phyloP scores from a whole-genome alignment of 345 rosid species.

The Citrus sinensis region DNA sequence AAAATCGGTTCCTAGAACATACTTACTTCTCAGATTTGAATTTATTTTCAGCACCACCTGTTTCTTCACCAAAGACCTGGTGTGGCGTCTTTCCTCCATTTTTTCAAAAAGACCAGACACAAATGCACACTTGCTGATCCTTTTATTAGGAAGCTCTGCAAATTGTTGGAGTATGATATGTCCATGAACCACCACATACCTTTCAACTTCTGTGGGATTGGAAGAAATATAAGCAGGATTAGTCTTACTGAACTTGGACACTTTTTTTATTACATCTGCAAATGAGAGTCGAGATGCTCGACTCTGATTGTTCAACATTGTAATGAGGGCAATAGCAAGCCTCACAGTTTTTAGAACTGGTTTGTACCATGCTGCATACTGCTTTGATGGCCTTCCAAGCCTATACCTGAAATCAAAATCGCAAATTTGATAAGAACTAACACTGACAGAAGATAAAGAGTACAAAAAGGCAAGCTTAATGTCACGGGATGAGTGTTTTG shows the following conservation, averaged over 20 bases:
- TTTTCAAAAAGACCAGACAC: constrained; percentile 42
- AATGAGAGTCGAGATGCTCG: constrained; percentile 62
- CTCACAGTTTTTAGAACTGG: constrained; percentile 65
- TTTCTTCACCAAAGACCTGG: constrained; percentile 64
- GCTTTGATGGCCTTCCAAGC: constrained; percentile 76
- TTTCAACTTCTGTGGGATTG: constrained; percentile 48
- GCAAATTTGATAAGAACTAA: not conserved
- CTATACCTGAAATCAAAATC: constrained; percentile 52
- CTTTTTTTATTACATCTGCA: constrained; percentile 42
- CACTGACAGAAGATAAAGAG: not conserved
- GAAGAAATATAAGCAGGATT: constrained; percentile 63
- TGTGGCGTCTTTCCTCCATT: constrained; percentile 73
- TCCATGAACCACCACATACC: constrained; percentile 77
- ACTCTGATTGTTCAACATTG: constrained; percentile 50
- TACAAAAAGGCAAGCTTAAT: not conserved
- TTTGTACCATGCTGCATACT: constrained; percentile 67
- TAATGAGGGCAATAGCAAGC: constrained; percentile 55
- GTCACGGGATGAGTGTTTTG: too few relatives aligned
- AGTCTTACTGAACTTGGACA: constrained; percentile 41
- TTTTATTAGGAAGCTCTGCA: constrained; percentile 48
- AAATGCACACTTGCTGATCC: constrained; percentile 59
- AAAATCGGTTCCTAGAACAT: too few relatives aligned
- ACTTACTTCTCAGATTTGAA: constrained; percentile 71
- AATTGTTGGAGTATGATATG: constrained; percentile 66
- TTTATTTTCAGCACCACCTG: constrained; percentile 40